Percentiles rank a stretch among this genome's conserved stretches.
Evolutionary conservation across 805 yeast species (phyloP).

Genomic region (Kluyveromyces siamensis): DNA sequence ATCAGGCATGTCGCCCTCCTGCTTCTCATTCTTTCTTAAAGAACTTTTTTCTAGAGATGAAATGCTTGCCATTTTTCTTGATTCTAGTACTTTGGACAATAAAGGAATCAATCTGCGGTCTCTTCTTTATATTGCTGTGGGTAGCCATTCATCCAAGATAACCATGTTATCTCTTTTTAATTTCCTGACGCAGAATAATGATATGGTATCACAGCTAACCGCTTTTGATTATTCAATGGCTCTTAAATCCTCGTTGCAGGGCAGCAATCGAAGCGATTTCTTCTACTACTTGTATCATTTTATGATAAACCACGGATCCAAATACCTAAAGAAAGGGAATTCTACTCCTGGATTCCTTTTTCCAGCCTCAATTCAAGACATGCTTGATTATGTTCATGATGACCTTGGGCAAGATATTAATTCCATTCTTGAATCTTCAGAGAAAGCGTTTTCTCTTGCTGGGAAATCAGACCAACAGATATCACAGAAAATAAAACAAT

Average conservation of each 20-base stretch:
- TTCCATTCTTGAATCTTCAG: background rate
- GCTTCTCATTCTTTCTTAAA: background rate
- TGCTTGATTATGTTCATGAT: background rate
- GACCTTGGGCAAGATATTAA: background rate
- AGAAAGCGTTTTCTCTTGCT: background rate
- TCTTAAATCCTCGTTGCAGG: slow-evolving; percentile 2
- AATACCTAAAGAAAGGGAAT: background rate
- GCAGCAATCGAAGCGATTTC: background rate
- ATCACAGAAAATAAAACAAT: background rate
- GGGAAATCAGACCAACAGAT: background rate
- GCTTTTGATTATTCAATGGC: background rate
- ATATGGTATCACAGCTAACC: background rate
- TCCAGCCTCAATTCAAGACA: background rate
- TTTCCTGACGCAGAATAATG: background rate
- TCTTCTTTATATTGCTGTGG: background rate
- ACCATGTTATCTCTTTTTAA: background rate
- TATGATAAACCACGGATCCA: slow-evolving; percentile 2
- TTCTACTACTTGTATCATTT: slow-evolving; percentile 5
- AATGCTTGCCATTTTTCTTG: background rate
- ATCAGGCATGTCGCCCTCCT: background rate
- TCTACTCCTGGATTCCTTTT: background rate
- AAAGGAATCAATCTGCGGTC: background rate
- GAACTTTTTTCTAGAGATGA: background rate
- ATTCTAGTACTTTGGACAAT: no score
- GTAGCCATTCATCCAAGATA: background rate